Percentiles rank a stretch among this genome's conserved stretches.
phyloP scores from a whole-genome alignment of 2,329 filamentous ascomycete species.

The Capronia epimyces region DNA sequence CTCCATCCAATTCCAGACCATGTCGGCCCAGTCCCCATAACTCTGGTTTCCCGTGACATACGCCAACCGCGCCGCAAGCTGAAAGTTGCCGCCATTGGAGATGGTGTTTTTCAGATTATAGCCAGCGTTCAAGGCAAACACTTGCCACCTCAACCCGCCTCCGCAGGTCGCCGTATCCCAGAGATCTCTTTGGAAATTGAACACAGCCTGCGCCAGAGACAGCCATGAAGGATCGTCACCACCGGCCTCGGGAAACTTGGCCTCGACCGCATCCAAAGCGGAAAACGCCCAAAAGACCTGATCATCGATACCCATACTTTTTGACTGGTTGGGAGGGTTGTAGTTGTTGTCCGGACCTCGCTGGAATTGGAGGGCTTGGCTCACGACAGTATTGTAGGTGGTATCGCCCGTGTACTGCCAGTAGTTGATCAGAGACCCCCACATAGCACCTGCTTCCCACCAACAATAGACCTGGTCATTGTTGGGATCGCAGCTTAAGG shows the following conservation, averaged over 20 bases:
- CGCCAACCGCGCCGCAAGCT: conserved; percentile 61
- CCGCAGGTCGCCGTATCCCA: conserved; percentile 64
- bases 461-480: conserved; percentile 35
- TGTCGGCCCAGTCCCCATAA: conserved; percentile 71
- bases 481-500: conserved; percentile 31
- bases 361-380: conserved; percentile 37
- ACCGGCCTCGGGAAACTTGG: conserved; percentile 41
- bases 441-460: conserved; percentile 45
- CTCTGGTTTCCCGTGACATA: conserved; percentile 72
- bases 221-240: conserved; percentile 61
- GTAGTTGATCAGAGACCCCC: conserved; percentile 39
- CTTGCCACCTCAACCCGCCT: conserved; percentile 79
- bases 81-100: conserved; percentile 55
- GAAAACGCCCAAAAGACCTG: conserved; percentile 55
- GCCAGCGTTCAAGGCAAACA: conserved; percentile 70
- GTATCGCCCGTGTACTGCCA: conserved; percentile 42
- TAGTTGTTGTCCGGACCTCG: conserved; percentile 37
- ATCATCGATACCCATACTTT: conserved; percentile 50
- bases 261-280: conserved; percentile 53
- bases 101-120: conserved; percentile 55
- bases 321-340: conserved; percentile 41
- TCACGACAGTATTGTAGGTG: conserved; percentile 37
- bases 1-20: conserved; percentile 51
- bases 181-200: conserved; percentile 68
- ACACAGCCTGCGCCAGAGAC: conserved; percentile 68